These are phyloP conservation scores for Curvularia hawaiiensis DNA, from an alignment of 2,329 filamentous ascomycete species.

Conservation along the genomic window DNA sequence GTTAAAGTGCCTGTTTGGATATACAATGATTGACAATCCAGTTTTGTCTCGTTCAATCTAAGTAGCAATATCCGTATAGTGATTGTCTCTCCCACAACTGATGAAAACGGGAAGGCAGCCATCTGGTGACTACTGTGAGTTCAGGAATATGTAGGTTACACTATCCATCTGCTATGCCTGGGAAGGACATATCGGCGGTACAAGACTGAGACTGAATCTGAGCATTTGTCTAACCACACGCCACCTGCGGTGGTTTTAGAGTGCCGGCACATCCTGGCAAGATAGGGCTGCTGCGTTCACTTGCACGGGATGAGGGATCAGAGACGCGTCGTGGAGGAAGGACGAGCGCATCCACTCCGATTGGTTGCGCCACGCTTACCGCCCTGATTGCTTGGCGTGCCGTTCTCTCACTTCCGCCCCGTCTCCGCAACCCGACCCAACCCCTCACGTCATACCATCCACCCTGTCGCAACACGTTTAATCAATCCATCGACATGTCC, in stretches of 20 bases:
- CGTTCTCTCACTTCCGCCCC: conserved; percentile 21
- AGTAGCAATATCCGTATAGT: background rate
- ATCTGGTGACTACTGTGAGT: no score
- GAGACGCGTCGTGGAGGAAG: background rate
- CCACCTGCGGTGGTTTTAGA: background rate
- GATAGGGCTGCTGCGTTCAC: background rate
- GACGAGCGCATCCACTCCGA: background rate
- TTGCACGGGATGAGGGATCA: background rate
- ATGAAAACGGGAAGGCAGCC: background rate
- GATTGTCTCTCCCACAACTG: no score
- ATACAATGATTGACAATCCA: conserved; percentile 11
- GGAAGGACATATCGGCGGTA: background rate
- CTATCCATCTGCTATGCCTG: background rate
- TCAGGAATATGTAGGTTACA: background rate
- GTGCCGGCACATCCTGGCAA: background rate
- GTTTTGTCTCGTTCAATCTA: conserved; percentile 13
- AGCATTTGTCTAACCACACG: background rate
- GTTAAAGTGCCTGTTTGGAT: background rate
- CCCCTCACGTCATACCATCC: conserved; percentile 15
- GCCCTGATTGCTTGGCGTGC: conserved; percentile 16
- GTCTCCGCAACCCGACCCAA: conserved; percentile 19
- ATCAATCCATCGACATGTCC: conserved; percentile 35
- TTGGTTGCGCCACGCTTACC: background rate
- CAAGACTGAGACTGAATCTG: background rate
- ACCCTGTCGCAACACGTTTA: conserved; percentile 7